These are phyloP conservation scores for Athelia psychrophila DNA, from an alignment of 1,284 basidiomycete genomes.

Conservation along the genomic window DNA sequence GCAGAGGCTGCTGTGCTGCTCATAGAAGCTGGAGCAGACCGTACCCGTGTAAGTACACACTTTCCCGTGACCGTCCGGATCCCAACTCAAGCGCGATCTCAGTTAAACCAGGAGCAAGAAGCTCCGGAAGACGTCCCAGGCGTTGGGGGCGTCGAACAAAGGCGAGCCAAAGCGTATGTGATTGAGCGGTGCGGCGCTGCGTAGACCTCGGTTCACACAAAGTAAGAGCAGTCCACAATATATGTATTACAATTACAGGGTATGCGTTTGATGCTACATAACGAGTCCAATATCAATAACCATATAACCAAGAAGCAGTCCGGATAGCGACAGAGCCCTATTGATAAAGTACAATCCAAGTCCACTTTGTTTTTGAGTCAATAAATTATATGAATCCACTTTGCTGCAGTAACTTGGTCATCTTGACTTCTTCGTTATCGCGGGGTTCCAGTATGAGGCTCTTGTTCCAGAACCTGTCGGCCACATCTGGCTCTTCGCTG, in stretches of 20 bases:
- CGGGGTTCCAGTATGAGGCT: constrained; percentile 58
- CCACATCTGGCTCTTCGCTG: constrained; percentile 36
- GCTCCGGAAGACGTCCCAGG: constrained; percentile 84
- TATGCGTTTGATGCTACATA: background rate
- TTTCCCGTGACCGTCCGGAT: constrained; percentile 1
- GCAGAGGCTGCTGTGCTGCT: constrained; percentile 86
- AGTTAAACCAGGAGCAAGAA: constrained; percentile 82
- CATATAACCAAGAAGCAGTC: no score
- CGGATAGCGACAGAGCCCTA: no score
- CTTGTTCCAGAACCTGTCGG: constrained; percentile 49
- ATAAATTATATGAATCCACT: constrained; percentile 52
- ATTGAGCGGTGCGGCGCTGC: constrained; percentile 62
- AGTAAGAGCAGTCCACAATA: background rate
- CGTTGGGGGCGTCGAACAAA: constrained; percentile 86
- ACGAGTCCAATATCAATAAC: background rate
- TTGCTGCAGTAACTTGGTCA: constrained; percentile 61
- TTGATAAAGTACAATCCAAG: background rate
- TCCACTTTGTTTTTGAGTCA: background rate
- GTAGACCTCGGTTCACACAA: constrained; percentile 18
- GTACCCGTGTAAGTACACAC: constrained; percentile 66
- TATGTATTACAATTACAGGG: background rate
- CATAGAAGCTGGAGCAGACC: constrained; percentile 92
- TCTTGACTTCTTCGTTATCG: constrained; percentile 71
- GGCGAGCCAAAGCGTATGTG: constrained; percentile 72
- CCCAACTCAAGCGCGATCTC: constrained; percentile 14